These are phyloP conservation scores for Parsonsia alboflavescens DNA, from an alignment of 257 asterid species.

Conservation along the genomic window DNA sequence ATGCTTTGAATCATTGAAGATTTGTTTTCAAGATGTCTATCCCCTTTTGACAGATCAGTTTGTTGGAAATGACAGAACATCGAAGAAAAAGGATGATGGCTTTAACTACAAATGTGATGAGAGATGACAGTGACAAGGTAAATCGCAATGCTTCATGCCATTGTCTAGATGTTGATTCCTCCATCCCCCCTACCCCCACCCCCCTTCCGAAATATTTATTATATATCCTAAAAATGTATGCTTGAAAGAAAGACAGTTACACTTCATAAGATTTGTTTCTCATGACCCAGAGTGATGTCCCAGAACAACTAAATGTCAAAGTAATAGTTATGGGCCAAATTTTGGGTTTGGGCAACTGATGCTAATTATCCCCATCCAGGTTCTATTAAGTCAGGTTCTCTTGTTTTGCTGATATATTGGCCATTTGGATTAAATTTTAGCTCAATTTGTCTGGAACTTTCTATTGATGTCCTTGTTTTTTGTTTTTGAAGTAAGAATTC, in stretches of 20 bases:
- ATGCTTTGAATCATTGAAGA: constrained; percentile 5
- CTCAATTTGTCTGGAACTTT: not conserved
- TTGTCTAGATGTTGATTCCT: not conserved
- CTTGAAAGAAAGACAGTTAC: not conserved
- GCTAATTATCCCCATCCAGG: not conserved
- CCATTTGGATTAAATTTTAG: not conserved
- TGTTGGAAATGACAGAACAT: constrained; percentile 75
- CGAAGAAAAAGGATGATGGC: constrained; percentile 37
- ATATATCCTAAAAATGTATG: not conserved
- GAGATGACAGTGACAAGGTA: constrained; percentile 92
- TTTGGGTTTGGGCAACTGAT: not conserved
- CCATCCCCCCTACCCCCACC: no score
- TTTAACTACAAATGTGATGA: constrained; percentile 63
- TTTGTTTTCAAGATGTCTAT: constrained; percentile 11
- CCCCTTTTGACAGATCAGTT: constrained; percentile 65
- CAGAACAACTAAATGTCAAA: not conserved
- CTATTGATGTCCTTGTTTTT: not conserved
- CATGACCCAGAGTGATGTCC: not conserved
- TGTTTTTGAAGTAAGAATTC: not conserved
- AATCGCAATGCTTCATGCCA: not conserved
- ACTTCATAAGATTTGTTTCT: not conserved
- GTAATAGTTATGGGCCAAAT: not conserved
- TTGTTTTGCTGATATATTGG: not conserved
- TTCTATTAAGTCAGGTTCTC: not conserved
- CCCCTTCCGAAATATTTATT: not conserved